Evolutionary conservation across 192 early-diverging fungal genomes (phyloP), one percentile per base, ranked within the genome.

Genomic region (Linderina pennispora): DNA sequence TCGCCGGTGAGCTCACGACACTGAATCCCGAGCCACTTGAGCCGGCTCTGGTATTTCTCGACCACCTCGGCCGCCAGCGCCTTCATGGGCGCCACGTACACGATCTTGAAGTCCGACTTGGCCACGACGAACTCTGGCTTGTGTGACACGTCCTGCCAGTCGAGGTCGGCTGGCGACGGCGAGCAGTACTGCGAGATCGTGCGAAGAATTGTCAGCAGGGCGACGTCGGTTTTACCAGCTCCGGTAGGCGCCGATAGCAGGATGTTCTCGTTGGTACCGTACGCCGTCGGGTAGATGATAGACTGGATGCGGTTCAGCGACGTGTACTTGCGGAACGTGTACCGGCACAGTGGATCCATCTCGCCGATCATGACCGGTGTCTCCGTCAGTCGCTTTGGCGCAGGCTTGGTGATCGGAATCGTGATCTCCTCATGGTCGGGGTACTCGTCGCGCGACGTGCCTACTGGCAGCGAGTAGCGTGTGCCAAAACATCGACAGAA

Each of bases 31-130:
- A 97, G 77, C 65, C 86, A 89, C 11, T 77, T 76, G 15, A 99
- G 64, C 52, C 93, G 72, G 22, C 75, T 79, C 6, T 83, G 80
- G 72, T 96, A 94, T 58, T 99, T 97, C 36, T 86, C 80, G 0
- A 93, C 90, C 21, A 98, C 78, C 77, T 98, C 96, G 11, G 94
- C 89, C 0, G 92, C 96, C 4, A 98, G 70, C 6, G 96, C 96
- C 71, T 98, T 98, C 96, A 97, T 94, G 0, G 92, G 92, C 4
- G 94, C 97, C 8, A 99, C 86, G 58, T 98, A 99, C 1, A 99
- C 81, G 57, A 99, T 96, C 59, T 99, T 99, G 77, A 99, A 98
- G 43, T 92, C 88, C 34, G 88, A 82, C 56, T 83, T 87, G 13
- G 73, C 79, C 48, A 99, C 72, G 3, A 52, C 55, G 16, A 85